Evolutionary conservation across 192 early-diverging fungal genomes (phyloP).

Genomic region (Jimgerdemannia flammicorona): DNA sequence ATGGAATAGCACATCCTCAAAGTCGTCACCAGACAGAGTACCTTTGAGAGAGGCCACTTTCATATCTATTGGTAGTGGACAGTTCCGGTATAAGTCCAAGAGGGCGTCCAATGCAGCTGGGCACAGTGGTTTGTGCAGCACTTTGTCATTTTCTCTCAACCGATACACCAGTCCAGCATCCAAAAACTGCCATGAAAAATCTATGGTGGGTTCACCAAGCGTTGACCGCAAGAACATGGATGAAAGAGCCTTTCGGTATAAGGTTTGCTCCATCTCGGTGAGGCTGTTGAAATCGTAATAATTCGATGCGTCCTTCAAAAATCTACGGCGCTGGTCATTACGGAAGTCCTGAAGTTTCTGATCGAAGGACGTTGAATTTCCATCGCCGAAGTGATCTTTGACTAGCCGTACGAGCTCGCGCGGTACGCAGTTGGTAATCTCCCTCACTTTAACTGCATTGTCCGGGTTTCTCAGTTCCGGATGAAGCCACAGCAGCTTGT

Average conservation of each 20-base stretch:
- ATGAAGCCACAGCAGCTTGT: background rate
- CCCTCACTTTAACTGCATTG: background rate
- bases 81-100: background rate
- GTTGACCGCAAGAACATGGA: background rate
- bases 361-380: background rate
- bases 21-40: background rate
- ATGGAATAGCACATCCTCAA: conserved; percentile 5
- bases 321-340: background rate
- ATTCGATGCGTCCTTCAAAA: background rate
- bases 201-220: background rate
- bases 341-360: background rate
- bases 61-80: background rate
- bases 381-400: background rate
- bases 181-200: background rate
- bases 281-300: too few relatives aligned
- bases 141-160: background rate
- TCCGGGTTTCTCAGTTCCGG: background rate
- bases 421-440: conserved; percentile 27
- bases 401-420: conserved; percentile 21
- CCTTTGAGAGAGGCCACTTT: background rate
- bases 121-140: conserved; percentile 4
- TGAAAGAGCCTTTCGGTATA: background rate
- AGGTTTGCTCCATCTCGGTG: too few relatives aligned
- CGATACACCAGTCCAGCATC: conserved; percentile 5
- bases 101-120: conserved; percentile 4